These are phyloP conservation scores for Pseudocercospora fuligena DNA, from an alignment of 2,329 filamentous ascomycete species.

Conservation along the genomic window DNA sequence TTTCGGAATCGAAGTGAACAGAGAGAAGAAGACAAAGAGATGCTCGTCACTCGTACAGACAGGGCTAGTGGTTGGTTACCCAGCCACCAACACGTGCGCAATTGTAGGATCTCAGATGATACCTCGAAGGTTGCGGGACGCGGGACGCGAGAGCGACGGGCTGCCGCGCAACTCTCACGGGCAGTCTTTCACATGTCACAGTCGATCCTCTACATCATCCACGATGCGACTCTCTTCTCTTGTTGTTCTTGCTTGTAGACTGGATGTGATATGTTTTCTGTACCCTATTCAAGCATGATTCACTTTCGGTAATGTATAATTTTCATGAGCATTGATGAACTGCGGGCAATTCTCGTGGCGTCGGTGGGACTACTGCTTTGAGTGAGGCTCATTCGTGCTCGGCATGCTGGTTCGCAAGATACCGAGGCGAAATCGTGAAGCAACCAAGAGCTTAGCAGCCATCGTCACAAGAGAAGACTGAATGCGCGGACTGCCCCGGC, in stretches of 20 bases:
- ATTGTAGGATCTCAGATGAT: background rate
- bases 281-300: constrained; percentile 1
- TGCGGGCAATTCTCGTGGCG: background rate
- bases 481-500: constrained; percentile 1
- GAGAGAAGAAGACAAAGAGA: background rate
- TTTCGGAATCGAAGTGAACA: background rate
- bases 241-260: background rate
- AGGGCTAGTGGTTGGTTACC: background rate
- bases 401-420: background rate
- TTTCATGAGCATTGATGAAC: background rate
- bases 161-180: background rate
- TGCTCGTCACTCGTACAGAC: background rate
- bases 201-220: background rate
- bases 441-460: background rate
- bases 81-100: background rate
- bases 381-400: background rate
- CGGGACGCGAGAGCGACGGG: background rate
- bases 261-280: background rate
- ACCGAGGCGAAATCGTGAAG: constrained; percentile 1
- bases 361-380: constrained; percentile 5
- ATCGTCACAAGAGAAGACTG: background rate
- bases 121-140: background rate
- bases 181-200: background rate
- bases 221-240: no score
- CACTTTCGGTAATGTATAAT: background rate